Base-by-base conservation (phyloP, 169 alveolate genomes). In the Cyclospora cayetanensis region DNA sequence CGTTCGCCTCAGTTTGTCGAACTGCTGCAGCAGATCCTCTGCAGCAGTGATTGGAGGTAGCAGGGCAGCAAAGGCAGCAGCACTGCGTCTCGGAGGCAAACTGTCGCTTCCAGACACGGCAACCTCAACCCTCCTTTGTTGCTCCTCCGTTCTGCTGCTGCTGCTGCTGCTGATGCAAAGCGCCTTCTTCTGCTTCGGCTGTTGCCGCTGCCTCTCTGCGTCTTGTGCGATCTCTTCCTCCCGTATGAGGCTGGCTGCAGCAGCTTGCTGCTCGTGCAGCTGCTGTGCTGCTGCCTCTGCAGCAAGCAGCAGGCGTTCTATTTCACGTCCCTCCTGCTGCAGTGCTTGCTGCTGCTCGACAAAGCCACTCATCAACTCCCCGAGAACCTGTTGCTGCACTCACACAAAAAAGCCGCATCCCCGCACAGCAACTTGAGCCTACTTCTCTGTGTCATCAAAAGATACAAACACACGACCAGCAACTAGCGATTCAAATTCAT, bases 11-110 rank as follows among this genome's bases (percentile, higher is more conserved):
- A 46, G 7, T 15, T 15, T 46, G 55, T 46, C 55, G 55, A 46
- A 9, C 22, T 70, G 82, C 82, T 70, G 82, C 82, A 31, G 82
- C 82, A 31, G 82, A 15, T 46, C 53, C 39, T 37, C 35, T 70
- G 82, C 55, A 18, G 82, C 55, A 37, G 82, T 50, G 80, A 9
- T 37, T 27, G 50, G 7, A 27, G 46, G 42, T 34, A 27, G 55
- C 55, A 46, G 55, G 15, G 55, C 55, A 46, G 55, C 55, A 46
- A 46, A 46, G 15, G 55, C 55, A 46, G 55, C 55, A 46, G 55
- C 55, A 9, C 22, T 46, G 7, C 15, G 55, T 15, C 55, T 7
- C 22, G 55, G 55, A 7, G 50, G 35, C 46, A 31, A 2, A 46
- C 15, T 29, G 50, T 55, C 27, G 70, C n/a, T 9, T 55, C 34